phyloP scores from a whole-genome alignment of 768 basidiomycete species.

The Mycena vulgaris region DNA sequence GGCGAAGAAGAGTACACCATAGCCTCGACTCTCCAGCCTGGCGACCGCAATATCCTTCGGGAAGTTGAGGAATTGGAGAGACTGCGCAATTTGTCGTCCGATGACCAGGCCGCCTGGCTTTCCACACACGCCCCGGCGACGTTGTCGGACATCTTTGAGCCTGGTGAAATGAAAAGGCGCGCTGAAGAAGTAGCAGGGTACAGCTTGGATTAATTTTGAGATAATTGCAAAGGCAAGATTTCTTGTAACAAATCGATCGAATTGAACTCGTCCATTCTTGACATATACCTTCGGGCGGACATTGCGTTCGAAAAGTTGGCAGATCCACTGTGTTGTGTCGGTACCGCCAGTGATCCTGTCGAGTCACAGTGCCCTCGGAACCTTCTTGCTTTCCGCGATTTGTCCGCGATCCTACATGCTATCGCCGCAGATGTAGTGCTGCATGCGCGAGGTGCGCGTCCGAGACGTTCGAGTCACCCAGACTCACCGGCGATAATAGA shows the following conservation, averaged over 20 bases:
- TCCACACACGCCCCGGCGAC: neutral
- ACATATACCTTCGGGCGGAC: too few relatives aligned
- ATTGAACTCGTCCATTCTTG: too few relatives aligned
- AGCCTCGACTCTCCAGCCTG: constrained; percentile 4
- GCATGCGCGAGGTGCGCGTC: neutral
- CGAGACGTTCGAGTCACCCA: constrained; percentile 5
- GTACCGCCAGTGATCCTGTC: too few relatives aligned
- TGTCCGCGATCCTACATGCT: too few relatives aligned
- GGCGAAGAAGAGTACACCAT: neutral
- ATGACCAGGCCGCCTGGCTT: constrained; percentile 24
- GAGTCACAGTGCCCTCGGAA: too few relatives aligned
- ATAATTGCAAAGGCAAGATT: too few relatives aligned
- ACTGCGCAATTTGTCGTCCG: constrained; percentile 7
- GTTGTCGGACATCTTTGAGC: constrained; percentile 6
- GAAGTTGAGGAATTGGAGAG: constrained; percentile 8
- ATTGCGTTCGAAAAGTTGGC: too few relatives aligned
- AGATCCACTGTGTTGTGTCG: too few relatives aligned
- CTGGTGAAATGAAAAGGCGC: constrained; percentile 2
- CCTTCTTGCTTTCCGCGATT: too few relatives aligned
- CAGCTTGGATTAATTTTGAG: neutral
- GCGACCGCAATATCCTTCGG: neutral
- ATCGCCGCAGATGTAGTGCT: too few relatives aligned
- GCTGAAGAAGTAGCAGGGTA: neutral
- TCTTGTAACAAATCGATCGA: too few relatives aligned
- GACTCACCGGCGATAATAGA: too few relatives aligned